Evolutionary conservation across 805 yeast genomes (phyloP), one percentile per base, ranked within the genome.

Genomic region (Saccharomycopsis sp.): DNA sequence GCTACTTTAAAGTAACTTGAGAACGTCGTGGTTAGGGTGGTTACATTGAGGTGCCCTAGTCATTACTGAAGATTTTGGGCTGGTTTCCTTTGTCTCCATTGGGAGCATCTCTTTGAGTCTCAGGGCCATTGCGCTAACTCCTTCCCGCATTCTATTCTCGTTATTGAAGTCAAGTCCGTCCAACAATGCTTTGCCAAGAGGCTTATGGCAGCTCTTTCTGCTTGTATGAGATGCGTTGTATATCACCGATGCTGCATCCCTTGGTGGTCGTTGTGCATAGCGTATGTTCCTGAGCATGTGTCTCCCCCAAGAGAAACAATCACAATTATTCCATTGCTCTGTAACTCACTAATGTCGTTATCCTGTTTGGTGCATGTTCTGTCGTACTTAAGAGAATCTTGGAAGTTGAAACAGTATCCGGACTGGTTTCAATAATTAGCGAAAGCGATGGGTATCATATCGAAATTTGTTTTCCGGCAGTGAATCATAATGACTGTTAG

Each of bases 151-250:
- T 60, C 75, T 75, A 67, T 82, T 80, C 71, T 92, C 98, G 65
- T 88, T 82, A 70, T 91, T 97, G 62, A 91, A 84, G 70, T 91
- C 98, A 68, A 91, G 91, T 21, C 98, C 98, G 70, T 92, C 97
- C 51, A 91, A 77, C 24, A 85, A 71, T 1, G 96, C 76, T 63
- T 82, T 86, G 62, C 85, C 60, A 51, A 59, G 57, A 16, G 62
- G 62, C 41, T 54, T 59, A 3, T 20, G 24, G 48, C 24, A 24
- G 3, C 50, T 15, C 41, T 89, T 91, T 60, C 83, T 84, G 65
- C 23, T 44, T 44, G 61, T 81, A 61, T 84, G 84, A 65, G 87
- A 81, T 53, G 79, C 80, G 62, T 83, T 73, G 79, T 88, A 85
- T 48, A 85, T 67, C 52, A 83, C 72, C 24, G 72, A 75, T 8